Evolutionary conservation across 768 basidiomycete species (phyloP), one percentile per base, ranked within the genome.

Genomic region (Agaricus bisporus): DNA sequence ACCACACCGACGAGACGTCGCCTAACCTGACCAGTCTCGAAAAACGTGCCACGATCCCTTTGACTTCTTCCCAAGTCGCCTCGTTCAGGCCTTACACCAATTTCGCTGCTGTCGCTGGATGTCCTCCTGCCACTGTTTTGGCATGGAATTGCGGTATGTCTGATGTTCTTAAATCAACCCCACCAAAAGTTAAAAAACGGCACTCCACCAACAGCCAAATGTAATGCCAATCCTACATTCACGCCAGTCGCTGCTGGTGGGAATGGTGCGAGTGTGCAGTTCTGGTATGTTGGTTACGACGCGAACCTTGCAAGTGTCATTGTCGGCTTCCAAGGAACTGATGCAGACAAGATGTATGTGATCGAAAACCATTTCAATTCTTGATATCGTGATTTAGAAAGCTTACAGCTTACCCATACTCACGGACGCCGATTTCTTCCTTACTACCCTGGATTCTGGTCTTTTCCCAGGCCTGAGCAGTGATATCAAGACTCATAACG

Each of bases 41-140:
- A 39, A 50, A 35, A 35, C 39, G 49, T 9, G 9, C 39, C 12
- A 41, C 49, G 2, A 25, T 32, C 9, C 12, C 41, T 25, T 42
- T 50, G 32, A 41, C 49, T n/a, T 58, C 68, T 4, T 18, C 73
- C 0, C 69, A 80, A 58, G 72, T 82, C 6, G 58, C 68, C 7
- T 35, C 59, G 12, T 83, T 72, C 63, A 73, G 60, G 35, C 71
- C 81, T 0, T 83, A 74, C 66, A 73, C 79, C 0, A 67, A 64
- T 51, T 82, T 75, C 58, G 79, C 82, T 0, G 74, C 75, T 38
- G 62, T 79, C 9, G 81, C 69, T 1, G 79, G 79, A 58, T 85
- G 83, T 51, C 47, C 63, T 11, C 66, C 79, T 5, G 49, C 71
- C 4, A 51, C 65, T 39, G 78, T 75, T 20, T 56, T 73, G 41